Base-by-base conservation (phyloP, 1,139 yeast genomes). In the Hemisphaericaspora subhashii region DNA sequence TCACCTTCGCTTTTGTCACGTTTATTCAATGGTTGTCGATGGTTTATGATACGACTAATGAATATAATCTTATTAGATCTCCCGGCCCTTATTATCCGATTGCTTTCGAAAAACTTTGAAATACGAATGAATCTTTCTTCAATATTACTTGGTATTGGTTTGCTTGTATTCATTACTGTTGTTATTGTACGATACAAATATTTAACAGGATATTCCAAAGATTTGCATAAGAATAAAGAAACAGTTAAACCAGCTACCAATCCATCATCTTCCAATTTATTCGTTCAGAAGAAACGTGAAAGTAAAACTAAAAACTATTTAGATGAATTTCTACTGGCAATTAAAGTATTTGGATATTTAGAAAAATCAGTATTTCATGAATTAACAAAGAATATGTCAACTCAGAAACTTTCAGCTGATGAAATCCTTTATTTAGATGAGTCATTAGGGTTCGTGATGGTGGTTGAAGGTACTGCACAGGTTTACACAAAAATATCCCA, bases 361-460 rank as follows among this genome's bases (percentile, higher is more conserved):
- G 98, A 92, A 50, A 75, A 84, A 42, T 85, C 86, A 1, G 97
- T 92, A 2, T 90, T 92, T 58, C 95, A 90, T 55, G 98, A 90
- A 54, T 71, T 92, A 50, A 90, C 98, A 5, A 84, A 86, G 53
- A 86, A 86, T 44, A 86, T 92, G 90, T 86, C 87, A 37, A 92
- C 98, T 1, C 90, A 88, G 55, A 85, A 87, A 48, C 60, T 92
- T 31, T 81, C 82, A 24, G 74, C 78, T 7, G 94, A 89, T 32
- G 98, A 92, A 57, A 73, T 84, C 4, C 62, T 92, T 29, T 74
- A 80, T 37, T 63, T 90, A 34, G 86, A 84, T 47, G 92, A 86
- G 41, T 74, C 81, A 14, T 66, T 84, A 17, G 98, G 98, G 1
- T 89, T 92, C 54, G 82, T 92, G 31, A 85, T 92, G 35, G 96